These are phyloP conservation scores for Rhodotorula sp. DNA, from an alignment of 1,284 basidiomycete species.

Conservation along the genomic window DNA sequence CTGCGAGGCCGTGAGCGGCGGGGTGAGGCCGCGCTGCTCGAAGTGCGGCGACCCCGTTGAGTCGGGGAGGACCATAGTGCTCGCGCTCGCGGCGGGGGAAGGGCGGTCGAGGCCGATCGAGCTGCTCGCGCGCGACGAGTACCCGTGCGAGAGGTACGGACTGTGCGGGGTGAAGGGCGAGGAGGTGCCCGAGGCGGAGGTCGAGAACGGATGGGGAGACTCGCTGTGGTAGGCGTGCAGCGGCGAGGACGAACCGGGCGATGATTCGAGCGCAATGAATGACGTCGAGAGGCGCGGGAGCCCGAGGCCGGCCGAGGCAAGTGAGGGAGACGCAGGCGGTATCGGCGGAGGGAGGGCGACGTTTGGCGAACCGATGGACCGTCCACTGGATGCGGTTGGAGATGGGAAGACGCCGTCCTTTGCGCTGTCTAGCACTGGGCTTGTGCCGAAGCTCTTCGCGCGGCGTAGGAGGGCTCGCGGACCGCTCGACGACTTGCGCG, in stretches of 20 bases:
- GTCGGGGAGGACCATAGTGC: conserved; percentile 22
- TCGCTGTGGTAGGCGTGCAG: neutral
- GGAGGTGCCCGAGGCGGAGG: neutral
- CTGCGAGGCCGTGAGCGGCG: neutral
- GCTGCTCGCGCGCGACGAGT: neutral
- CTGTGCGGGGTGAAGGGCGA: conserved; percentile 15
- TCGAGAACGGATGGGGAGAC: neutral
- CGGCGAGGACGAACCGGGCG: neutral
- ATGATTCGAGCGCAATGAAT: conserved; percentile 8
- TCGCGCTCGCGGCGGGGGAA: neutral
- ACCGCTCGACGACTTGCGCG: conserved; percentile 21
- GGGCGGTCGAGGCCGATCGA: too few relatives aligned
- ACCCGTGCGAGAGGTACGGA: neutral
- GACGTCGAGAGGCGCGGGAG: conserved; percentile 9
- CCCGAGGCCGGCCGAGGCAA: neutral
- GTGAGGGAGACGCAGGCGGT: neutral
- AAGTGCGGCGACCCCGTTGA: neutral
- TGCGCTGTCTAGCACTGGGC: conserved; percentile 14
- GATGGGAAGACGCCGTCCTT: conserved; percentile 5
- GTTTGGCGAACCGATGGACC: neutral
- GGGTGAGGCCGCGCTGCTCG: neutral
- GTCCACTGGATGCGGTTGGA: neutral
- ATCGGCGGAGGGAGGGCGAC: neutral
- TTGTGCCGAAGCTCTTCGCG: conserved; percentile 35
- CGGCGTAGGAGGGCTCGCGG: conserved; percentile 23